These are phyloP conservation scores for Aspergillus costaricaensis DNA, from an alignment of 2,329 filamentous ascomycete genomes.

Conservation along the genomic window DNA sequence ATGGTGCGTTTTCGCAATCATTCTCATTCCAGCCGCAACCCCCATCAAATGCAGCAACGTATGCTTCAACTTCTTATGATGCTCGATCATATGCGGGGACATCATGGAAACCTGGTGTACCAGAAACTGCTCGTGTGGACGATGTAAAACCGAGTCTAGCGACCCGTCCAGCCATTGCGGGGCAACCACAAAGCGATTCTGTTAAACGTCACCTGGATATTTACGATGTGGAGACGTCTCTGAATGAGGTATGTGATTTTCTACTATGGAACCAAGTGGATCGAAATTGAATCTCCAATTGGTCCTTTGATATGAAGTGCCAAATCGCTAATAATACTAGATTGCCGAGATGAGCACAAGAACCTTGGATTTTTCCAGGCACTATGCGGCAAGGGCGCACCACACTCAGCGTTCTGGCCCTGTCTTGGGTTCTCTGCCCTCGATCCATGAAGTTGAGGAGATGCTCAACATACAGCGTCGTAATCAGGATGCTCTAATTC, in stretches of 20 bases:
- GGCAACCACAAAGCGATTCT: conserved; percentile 44
- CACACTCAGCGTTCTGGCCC: conserved; percentile 49
- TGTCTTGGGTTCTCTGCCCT: conserved; percentile 45
- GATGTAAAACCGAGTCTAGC: conserved; percentile 37
- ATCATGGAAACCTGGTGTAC: conserved; percentile 30
- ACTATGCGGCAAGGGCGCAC: conserved; percentile 46
- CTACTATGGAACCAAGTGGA: background rate
- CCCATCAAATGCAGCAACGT: conserved; percentile 32
- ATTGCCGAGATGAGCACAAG: conserved; percentile 48
- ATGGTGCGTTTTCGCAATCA: conserved; percentile 32
- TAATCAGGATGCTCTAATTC: conserved; percentile 53
- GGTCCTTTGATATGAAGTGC: background rate
- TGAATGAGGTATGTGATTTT: conserved; percentile 48
- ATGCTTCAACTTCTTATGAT: conserved; percentile 36
- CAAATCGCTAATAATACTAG: conserved; percentile 32
- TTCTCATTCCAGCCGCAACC: conserved; percentile 38
- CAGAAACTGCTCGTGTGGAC: conserved; percentile 33
- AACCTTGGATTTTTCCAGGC: conserved; percentile 48
- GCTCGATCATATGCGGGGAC: conserved; percentile 32
- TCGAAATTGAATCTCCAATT: background rate
- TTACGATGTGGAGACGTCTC: conserved; percentile 58
- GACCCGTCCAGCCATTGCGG: conserved; percentile 29
- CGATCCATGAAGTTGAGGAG: conserved; percentile 49
- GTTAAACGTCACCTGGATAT: conserved; percentile 66
- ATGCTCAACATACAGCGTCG: conserved; percentile 48